Evolutionary conservation across 2,329 filamentous ascomycete species (phyloP).

Genomic region (Pseudopyricularia cyperi): DNA sequence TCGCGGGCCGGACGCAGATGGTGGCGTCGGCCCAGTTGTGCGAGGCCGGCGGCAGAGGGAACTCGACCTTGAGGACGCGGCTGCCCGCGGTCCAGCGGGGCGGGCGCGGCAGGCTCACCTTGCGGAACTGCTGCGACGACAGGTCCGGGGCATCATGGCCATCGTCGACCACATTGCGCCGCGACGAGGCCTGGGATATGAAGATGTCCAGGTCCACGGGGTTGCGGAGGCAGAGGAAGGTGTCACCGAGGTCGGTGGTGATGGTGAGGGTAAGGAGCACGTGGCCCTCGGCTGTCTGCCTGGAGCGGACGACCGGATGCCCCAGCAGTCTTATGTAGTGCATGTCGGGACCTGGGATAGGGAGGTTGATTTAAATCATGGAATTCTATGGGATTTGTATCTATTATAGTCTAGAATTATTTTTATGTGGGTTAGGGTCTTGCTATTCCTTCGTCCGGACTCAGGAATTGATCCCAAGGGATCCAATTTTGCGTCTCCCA

Average conservation of each 20-base stretch:
- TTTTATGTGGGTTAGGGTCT: background rate
- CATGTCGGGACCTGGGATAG: constrained; percentile 20
- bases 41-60: constrained; percentile 10
- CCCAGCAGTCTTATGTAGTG: constrained; percentile 45
- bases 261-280: constrained; percentile 37
- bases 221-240: constrained; percentile 31
- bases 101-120: background rate
- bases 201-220: constrained; percentile 28
- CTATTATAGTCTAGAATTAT: background rate
- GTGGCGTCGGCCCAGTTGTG: constrained; percentile 4
- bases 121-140: background rate
- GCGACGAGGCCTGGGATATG: background rate
- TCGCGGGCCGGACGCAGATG: constrained; percentile 14
- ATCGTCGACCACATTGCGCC: constrained; percentile 2
- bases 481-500: constrained; percentile 14
- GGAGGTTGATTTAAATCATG: background rate
- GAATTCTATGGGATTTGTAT: too few species aligned
- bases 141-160: constrained; percentile 15
- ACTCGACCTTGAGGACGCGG: constrained; percentile 22
- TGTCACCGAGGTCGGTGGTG: constrained; percentile 44
- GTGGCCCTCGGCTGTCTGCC: constrained; percentile 10
- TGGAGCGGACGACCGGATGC: constrained; percentile 21
- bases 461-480: background rate
- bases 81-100: constrained; percentile 18
- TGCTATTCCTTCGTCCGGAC: background rate